Evolutionary conservation across 2,329 filamentous ascomycete species (phyloP), one percentile per base, ranked within the genome.

Genomic region (Fusarium bactridioides): DNA sequence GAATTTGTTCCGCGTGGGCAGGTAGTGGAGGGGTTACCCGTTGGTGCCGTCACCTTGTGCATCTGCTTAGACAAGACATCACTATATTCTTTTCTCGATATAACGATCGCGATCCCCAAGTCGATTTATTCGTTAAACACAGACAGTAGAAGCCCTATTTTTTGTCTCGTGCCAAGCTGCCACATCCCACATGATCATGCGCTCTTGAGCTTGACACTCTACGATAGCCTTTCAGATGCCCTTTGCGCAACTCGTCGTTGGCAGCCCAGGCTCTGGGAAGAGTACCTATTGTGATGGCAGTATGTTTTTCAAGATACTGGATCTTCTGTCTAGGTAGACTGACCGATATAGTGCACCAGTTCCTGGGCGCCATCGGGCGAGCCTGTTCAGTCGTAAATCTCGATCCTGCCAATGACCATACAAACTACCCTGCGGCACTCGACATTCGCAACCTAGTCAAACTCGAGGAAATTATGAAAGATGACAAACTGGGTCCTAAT

Each of bases 261-360:
- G 96, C n/a, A 95, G 95, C 74, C 96, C 96, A 11, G 96, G 96
- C 78, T 91, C 94, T 35, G 96, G 96, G 69, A 99, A 99, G 85
- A 98, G 94, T 73, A 99, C 96, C 12, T 98, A 97, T 81, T 98
- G 95, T 86, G 94, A 98, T 90, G 96, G 96, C 80, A 97, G 90
- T 92, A 82, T 81, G 90, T 78, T n/a, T 37, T 18, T 12, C 19
- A 4, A n/a, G 21, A n/a, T 1, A 13, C 9, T 13, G n/a, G 51
- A 7, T 8, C 15, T 3, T 4, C 7, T 19, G 9, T 35, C 8
- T 4, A 64, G 74, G 31, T 35, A 18, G 33, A 27, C 67, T 62
- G 51, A 58, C 45, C 38, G 9, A 33, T 43, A 18, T 63, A 92
- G 90, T 99, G 93, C 94, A 98, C 79, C 96, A 99, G 84, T 99